Conservation (phyloP, 805 yeast species). For the Pichia nanzhaoensis region DNA sequence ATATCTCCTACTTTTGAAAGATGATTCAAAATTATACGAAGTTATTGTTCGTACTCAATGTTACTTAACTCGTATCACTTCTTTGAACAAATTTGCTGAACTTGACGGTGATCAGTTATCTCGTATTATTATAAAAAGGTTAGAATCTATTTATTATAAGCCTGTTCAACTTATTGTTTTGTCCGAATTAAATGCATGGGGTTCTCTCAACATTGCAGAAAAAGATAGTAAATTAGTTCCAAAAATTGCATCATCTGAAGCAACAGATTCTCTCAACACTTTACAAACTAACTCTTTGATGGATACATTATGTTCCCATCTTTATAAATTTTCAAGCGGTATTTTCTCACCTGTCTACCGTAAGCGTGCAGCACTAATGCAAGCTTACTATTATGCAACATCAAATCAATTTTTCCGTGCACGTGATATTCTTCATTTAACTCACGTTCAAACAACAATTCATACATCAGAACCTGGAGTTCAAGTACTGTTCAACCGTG, state of each 20-base stretch:
- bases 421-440: constrained; percentile 78
- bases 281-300: constrained; percentile 50
- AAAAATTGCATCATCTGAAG: constrained; percentile 16
- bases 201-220: constrained; percentile 33
- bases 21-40: constrained; percentile 71
- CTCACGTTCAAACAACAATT: constrained; percentile 78
- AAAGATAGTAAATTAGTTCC: constrained; percentile 34
- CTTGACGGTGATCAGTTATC: constrained; percentile 52
- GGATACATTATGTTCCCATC: constrained; percentile 55
- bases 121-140: constrained; percentile 72
- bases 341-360: constrained; percentile 65
- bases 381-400: constrained; percentile 87
- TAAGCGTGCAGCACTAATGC: constrained; percentile 76
- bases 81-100: constrained; percentile 37
- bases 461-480: constrained; percentile 78
- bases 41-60: constrained; percentile 79
- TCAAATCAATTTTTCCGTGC: constrained; percentile 80
- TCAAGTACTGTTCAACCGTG: constrained; percentile 92
- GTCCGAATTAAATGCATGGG: constrained; percentile 76
- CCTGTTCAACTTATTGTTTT: constrained; percentile 65
- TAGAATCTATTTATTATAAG: constrained; percentile 91
- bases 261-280: constrained; percentile 24
- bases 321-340: constrained; percentile 36
- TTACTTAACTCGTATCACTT: constrained; percentile 64
- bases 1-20: constrained; percentile 82